Percentiles rank a stretch among this genome's conserved stretches.
These are phyloP conservation scores for Cardamine occulta DNA, from an alignment of 345 rosid species.

Conservation along the genomic window DNA sequence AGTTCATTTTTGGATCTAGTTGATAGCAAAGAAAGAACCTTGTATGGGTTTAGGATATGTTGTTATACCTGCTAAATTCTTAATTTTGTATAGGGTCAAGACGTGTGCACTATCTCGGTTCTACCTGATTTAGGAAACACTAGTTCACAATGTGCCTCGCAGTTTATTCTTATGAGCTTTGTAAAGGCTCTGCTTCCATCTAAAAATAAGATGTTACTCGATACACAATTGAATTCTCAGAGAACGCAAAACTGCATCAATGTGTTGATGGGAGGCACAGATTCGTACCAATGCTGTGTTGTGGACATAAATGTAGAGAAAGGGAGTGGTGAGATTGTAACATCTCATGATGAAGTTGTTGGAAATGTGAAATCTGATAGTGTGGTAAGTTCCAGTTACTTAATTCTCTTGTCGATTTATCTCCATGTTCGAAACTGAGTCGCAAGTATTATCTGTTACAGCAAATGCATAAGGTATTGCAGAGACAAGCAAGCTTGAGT, in stretches of 20 bases:
- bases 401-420: background rate
- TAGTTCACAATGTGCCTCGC: constrained; percentile 47
- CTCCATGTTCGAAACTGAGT: background rate
- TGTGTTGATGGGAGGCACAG: constrained; percentile 53
- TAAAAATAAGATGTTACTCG: constrained; percentile 48
- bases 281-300: constrained; percentile 56
- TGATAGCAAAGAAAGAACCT: background rate
- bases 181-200: constrained; percentile 57
- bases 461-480: constrained; percentile 62
- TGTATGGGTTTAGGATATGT: background rate
- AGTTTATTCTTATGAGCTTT: constrained; percentile 56
- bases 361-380: background rate
- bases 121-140: constrained; percentile 54
- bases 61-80: no score
- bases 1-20: background rate
- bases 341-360: background rate
- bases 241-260: constrained; percentile 49
- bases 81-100: constrained; percentile 47
- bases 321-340: background rate
- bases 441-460: constrained; percentile 19
- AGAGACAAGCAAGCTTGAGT: constrained; percentile 57
- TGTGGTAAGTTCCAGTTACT: background rate
- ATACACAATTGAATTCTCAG: constrained; percentile 42
- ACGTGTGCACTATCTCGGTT: constrained; percentile 55
- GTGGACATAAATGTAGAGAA: constrained; percentile 53